Evolutionary conservation across 2,329 filamentous ascomycete species (phyloP).

Genomic region (Chaetomiaceae sp.): DNA sequence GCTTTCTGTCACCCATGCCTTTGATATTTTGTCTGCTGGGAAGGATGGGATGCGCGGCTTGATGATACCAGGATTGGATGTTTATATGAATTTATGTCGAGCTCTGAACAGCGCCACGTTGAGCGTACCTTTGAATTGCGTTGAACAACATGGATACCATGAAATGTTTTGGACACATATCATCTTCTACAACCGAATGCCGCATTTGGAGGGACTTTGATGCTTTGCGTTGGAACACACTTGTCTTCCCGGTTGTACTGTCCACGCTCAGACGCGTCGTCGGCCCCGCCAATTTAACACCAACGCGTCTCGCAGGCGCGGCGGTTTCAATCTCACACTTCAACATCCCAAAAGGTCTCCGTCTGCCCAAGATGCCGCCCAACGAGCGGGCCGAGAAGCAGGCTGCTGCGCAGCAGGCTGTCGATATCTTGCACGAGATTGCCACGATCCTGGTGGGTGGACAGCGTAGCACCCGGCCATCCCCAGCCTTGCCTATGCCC

Average conservation of each 20-base stretch:
- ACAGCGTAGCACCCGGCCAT: neutral
- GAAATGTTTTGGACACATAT: no score
- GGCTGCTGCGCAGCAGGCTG: constrained; percentile 71
- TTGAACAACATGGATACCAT: no score
- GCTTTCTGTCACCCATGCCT: no score
- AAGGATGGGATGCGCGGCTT: no score
- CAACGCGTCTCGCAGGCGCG: constrained; percentile 7
- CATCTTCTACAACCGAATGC: no score
- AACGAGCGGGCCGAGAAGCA: constrained; percentile 59
- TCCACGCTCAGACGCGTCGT: neutral
- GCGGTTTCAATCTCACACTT: constrained; percentile 31
- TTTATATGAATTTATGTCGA: no score
- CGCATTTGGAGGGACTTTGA: no score
- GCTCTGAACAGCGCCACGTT: no score
- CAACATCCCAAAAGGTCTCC: neutral
- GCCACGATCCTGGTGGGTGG: constrained; percentile 75
- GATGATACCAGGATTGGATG: neutral
- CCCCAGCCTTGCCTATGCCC: neutral
- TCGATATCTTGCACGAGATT: constrained; percentile 78
- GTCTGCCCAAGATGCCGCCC: constrained; percentile 30
- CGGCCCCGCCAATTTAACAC: constrained; percentile 14
- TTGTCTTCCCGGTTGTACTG: no score
- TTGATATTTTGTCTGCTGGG: no score
- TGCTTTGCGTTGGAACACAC: no score
- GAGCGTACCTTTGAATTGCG: no score